These are phyloP conservation scores for Eutrema japonicum DNA, from an alignment of 345 rosid species.

Conservation along the genomic window DNA sequence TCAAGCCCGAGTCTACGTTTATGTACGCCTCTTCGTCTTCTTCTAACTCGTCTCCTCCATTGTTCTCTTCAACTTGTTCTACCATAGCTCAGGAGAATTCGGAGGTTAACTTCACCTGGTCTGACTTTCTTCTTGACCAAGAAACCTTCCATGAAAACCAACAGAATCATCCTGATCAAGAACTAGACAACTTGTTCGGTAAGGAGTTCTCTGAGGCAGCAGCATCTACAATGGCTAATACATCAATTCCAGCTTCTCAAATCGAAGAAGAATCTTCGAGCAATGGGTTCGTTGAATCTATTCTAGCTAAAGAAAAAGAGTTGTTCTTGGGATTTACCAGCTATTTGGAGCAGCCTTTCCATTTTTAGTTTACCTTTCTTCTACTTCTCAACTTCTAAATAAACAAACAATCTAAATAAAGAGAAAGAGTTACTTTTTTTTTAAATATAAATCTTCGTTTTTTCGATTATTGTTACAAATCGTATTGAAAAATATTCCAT, in stretches of 20 bases:
- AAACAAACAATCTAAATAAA: slow-evolving; percentile 28
- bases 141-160: slow-evolving; percentile 41
- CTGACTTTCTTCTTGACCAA: slow-evolving; percentile 77
- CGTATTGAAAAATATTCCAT: background rate
- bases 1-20: slow-evolving; percentile 38
- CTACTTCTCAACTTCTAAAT: slow-evolving; percentile 25
- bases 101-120: slow-evolving; percentile 62
- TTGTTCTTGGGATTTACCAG: slow-evolving; percentile 67
- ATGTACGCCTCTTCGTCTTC: slow-evolving; percentile 38
- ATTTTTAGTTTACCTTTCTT: slow-evolving; percentile 24
- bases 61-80: slow-evolving; percentile 63
- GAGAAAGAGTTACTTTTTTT: slow-evolving; percentile 8
- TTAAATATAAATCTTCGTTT: background rate
- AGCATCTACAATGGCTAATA: slow-evolving; percentile 31
- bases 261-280: slow-evolving; percentile 37
- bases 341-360: slow-evolving; percentile 63
- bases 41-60: slow-evolving; percentile 45
- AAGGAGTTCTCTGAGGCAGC: slow-evolving; percentile 43
- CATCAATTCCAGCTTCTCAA: slow-evolving; percentile 21
- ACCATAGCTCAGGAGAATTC: slow-evolving; percentile 54
- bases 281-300: slow-evolving; percentile 63
- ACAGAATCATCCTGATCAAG: slow-evolving; percentile 42
- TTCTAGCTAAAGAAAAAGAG: slow-evolving; percentile 67
- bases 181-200: slow-evolving; percentile 36
- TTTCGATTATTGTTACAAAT: slow-evolving; percentile 1